Conservation (phyloP, 352 stramenopile genomes). For the Pelagophyceae sp. region DNA sequence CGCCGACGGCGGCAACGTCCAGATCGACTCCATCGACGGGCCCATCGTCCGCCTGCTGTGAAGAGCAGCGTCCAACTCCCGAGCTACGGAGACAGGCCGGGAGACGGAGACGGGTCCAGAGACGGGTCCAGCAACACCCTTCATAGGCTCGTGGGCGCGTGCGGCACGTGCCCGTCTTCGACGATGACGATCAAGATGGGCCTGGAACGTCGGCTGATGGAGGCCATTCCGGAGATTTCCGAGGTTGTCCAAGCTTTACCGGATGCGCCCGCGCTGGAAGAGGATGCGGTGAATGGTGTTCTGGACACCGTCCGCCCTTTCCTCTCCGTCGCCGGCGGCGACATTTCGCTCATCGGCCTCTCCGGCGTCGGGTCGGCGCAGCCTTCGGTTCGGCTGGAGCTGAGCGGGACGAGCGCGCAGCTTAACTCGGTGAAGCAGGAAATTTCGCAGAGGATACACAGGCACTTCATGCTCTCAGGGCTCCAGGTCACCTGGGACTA, state of each 20-base stretch:
- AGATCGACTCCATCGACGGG: conserved; percentile 64
- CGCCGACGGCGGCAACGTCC: conserved; percentile 69
- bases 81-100: no score
- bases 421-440: conserved; percentile 68
- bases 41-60: conserved; percentile 66
- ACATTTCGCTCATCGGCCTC: conserved; percentile 50
- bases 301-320: conserved; percentile 66
- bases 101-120: no score
- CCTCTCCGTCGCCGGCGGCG: conserved; percentile 61
- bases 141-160: conserved; percentile 64
- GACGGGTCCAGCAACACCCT: no score
- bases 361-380: conserved; percentile 46
- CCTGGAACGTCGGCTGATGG: conserved; percentile 56
- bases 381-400: conserved; percentile 58
- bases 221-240: conserved; percentile 46
- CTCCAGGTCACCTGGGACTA: conserved; percentile 46
- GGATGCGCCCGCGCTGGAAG: conserved; percentile 54
- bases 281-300: conserved; percentile 52
- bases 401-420: conserved; percentile 52
- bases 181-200: conserved; percentile 75
- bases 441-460: conserved; percentile 65
- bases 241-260: conserved; percentile 66
- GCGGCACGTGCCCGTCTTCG: conserved; percentile 64
- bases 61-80: no score
- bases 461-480: conserved; percentile 66